Conservation (phyloP, 768 basidiomycete species). For the Pilatotrama ljubarskyi region DNA sequence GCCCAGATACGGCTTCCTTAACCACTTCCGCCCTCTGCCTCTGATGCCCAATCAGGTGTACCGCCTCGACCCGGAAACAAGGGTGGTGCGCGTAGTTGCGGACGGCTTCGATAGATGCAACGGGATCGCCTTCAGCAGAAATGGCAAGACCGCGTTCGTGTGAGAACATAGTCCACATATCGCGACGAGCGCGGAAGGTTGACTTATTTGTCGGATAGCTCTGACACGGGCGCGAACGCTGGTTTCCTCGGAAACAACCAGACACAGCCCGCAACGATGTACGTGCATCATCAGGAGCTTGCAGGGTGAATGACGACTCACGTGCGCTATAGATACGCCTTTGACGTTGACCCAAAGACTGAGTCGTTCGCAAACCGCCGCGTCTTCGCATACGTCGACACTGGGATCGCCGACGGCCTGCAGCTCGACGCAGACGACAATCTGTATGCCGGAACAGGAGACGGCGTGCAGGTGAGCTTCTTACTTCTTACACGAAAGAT, state of each 20-base stretch:
- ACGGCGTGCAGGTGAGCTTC: constrained; percentile 57
- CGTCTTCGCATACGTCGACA: constrained; percentile 65
- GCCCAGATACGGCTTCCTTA: constrained; percentile 60
- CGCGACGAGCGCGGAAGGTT: not conserved
- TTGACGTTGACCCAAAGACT: constrained; percentile 59
- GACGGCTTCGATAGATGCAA: constrained; percentile 75
- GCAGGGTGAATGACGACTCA: too few relatives aligned
- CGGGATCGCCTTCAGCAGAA: constrained; percentile 70
- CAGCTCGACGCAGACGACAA: constrained; percentile 65
- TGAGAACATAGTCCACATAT: constrained; percentile 25
- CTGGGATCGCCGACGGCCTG: constrained; percentile 68
- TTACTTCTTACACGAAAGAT: not conserved
- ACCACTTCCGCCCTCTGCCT: constrained; percentile 65
- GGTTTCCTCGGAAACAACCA: constrained; percentile 52
- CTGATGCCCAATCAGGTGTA: constrained; percentile 77
- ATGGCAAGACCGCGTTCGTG: constrained; percentile 70
- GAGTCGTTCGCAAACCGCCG: constrained; percentile 59
- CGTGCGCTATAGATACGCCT: constrained; percentile 52
- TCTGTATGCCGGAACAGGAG: constrained; percentile 67
- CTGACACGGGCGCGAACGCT: constrained; percentile 51
- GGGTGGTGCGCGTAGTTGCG: constrained; percentile 69
- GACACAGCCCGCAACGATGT: constrained; percentile 70
- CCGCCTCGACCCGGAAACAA: constrained; percentile 65
- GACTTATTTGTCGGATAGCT: constrained; percentile 33
- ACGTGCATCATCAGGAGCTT: constrained; percentile 26